A percentile compares a stretch with the other conserved stretches of the same genome.
Evolutionary conservation across 1,284 basidiomycete species (phyloP).

Genomic region (Sphaerobolus stellatus): DNA sequence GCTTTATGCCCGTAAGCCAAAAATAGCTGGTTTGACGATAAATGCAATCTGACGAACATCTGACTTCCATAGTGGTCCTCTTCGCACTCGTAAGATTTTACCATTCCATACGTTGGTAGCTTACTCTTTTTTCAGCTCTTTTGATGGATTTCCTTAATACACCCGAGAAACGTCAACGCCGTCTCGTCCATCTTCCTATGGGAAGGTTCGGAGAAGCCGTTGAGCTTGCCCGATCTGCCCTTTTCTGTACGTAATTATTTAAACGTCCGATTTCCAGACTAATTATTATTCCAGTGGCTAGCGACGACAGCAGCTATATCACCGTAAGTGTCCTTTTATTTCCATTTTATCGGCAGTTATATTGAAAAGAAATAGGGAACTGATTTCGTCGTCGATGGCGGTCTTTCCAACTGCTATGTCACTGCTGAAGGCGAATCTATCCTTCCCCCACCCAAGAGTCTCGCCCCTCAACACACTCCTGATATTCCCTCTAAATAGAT

Average conservation of each 20-base stretch:
- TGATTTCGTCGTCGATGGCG: constrained; percentile 93
- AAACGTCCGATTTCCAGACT: constrained; percentile 3
- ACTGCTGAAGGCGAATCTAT: constrained; percentile 71
- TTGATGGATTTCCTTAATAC: constrained; percentile 98
- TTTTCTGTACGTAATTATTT: constrained; percentile 70
- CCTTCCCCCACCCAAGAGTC: constrained; percentile 63
- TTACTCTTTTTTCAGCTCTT: constrained; percentile 53
- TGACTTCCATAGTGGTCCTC: constrained; percentile 71
- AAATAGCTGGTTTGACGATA: too few relatives aligned
- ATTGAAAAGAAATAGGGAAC: constrained; percentile 62
- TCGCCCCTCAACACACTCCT: too few relatives aligned
- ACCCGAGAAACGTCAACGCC: constrained; percentile 90
- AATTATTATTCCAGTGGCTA: constrained; percentile 56
- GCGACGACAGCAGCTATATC: constrained; percentile 83
- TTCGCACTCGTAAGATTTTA: constrained; percentile 75
- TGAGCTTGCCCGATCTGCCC: constrained; percentile 87
- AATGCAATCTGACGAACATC: too few relatives aligned
- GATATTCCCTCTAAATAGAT: too few relatives aligned
- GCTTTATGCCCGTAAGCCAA: constrained; percentile 88
- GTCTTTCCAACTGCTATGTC: constrained; percentile 86
- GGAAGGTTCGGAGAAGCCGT: constrained; percentile 96
- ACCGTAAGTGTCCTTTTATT: constrained; percentile 52
- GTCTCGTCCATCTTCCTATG: constrained; percentile 92
- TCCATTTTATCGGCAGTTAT: constrained; percentile 39
- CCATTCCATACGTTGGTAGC: background rate